Evolutionary conservation across 2,329 filamentous ascomycete species (phyloP), one percentile per base, ranked within the genome.

Genomic region (Fusarium palustre): DNA sequence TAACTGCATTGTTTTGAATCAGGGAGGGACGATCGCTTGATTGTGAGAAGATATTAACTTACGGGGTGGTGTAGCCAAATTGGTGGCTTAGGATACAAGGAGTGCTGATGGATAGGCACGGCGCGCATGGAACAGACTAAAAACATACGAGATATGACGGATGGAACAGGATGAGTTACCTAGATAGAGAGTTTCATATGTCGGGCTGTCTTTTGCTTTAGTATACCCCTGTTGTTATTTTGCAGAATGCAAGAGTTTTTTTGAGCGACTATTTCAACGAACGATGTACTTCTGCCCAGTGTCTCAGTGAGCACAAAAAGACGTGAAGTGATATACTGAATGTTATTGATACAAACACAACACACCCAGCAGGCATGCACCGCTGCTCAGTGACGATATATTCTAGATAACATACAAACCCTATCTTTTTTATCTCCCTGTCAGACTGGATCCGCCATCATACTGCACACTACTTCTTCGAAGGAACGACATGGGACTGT

Each of bases 1-100:
- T 57, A 96, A 94, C 77, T 97, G 94, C 78, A 92, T 97, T 69
- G 68, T 76, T n/a, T 74, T 80, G 10, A 80, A 79, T 34, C 69
- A 75, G 16, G 77, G 77, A 11, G 76, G 72, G 18, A 74, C 66
- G 18, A 66, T 79, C 47, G 47, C 65, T n/a, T 77, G 12, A 39
- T 7, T 31, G 36, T 25, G 15, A 48, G 12, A 20, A 41, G 20
- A 22, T 24, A 16, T 25, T 16, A 9, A 11, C 16, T 45, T 9
- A 3, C 25, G 20, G 11, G 15, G 38, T 42, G 20, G 18, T 33
- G 22, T 8, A 47, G n/a, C 10, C 16, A 18, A 25, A 13, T 30
- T 12, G 11, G 33, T 41, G 28, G 20, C 34, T 39, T 11, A 39
- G 28, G 18, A 18, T 28, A 28, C 22, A 47, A 36, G 49, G 18